A percentile compares a stretch with the other conserved stretches of the same genome.
These are phyloP conservation scores for Silybum marianum DNA, from an alignment of 129 eudicot genomes.

Conservation along the genomic window DNA sequence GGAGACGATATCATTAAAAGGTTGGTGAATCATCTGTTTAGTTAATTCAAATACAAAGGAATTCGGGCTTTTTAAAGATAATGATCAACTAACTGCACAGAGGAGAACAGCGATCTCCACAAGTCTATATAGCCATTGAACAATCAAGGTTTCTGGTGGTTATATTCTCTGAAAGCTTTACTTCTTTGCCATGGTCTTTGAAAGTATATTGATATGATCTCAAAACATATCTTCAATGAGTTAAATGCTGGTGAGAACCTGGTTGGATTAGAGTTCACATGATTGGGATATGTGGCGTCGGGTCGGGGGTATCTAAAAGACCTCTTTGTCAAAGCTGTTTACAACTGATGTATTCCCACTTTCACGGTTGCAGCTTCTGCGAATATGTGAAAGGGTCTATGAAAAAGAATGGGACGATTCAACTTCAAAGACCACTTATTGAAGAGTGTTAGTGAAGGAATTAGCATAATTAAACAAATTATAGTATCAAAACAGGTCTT, in stretches of 20 bases:
- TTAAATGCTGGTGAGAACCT: constrained; percentile 34
- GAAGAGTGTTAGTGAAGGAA: constrained; percentile 41
- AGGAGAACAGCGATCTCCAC: constrained; percentile 35
- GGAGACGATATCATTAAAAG: constrained; percentile 26
- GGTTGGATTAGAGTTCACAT: too few species aligned
- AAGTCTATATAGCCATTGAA: constrained; percentile 34
- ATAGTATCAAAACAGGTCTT: constrained; percentile 18
- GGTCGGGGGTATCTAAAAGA: too few species aligned
- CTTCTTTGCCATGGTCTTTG: neutral
- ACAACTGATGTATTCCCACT: constrained; percentile 25
- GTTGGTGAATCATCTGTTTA: constrained; percentile 33
- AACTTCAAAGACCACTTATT: constrained; percentile 29
- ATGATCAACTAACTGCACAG: constrained; percentile 23
- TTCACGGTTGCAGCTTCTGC: constrained; percentile 27
- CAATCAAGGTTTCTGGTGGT: constrained; percentile 39
- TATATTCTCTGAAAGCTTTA: constrained; percentile 39
- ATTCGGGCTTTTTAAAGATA: constrained; percentile 31
- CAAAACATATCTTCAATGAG: constrained; percentile 23
- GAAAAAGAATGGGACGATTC: constrained; percentile 16
- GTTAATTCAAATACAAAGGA: constrained; percentile 32
- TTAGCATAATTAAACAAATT: constrained; percentile 10
- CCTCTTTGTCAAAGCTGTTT: constrained; percentile 25
- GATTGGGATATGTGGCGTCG: too few species aligned
- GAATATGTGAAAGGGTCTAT: constrained; percentile 23
- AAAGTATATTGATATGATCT: constrained; percentile 34